These are phyloP conservation scores for Fraxinus pennsylvanica DNA, from an alignment of 257 asterid genomes.

Conservation along the genomic window DNA sequence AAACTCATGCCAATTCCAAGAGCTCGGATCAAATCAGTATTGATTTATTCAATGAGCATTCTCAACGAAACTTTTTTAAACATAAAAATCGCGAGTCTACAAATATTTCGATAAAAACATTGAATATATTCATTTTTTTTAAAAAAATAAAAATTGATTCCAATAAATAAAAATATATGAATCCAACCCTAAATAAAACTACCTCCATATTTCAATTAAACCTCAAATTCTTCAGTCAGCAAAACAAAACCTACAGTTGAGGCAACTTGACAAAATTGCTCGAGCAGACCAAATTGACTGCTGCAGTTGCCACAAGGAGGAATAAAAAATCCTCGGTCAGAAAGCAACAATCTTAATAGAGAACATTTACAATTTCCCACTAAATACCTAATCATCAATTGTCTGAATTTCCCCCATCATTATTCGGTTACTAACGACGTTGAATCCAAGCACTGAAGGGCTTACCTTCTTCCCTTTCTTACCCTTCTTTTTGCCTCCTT, in stretches of 20 bases:
- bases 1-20: no score
- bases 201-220: neutral
- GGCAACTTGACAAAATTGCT: slow-evolving; percentile 54
- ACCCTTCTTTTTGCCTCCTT: slow-evolving; percentile 72
- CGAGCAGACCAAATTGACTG: slow-evolving; percentile 53
- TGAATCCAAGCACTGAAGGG: slow-evolving; percentile 81
- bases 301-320: slow-evolving; percentile 46
- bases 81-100: no score
- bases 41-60: no score
- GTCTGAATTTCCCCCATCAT: slow-evolving; percentile 99
- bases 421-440: slow-evolving; percentile 91
- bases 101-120: neutral
- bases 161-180: neutral
- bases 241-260: slow-evolving; percentile 26
- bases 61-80: no score
- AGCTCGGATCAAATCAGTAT: no score
- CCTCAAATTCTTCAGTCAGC: neutral
- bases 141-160: neutral
- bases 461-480: slow-evolving; percentile 88
- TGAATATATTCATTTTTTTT: neutral
- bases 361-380: slow-evolving; percentile 52
- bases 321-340: slow-evolving; percentile 38
- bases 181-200: neutral
- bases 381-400: slow-evolving; percentile 53
- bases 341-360: slow-evolving; percentile 25